These are phyloP conservation scores for Mortierella sp. DNA, from an alignment of 371 early-diverging fungal genomes.

Conservation along the genomic window DNA sequence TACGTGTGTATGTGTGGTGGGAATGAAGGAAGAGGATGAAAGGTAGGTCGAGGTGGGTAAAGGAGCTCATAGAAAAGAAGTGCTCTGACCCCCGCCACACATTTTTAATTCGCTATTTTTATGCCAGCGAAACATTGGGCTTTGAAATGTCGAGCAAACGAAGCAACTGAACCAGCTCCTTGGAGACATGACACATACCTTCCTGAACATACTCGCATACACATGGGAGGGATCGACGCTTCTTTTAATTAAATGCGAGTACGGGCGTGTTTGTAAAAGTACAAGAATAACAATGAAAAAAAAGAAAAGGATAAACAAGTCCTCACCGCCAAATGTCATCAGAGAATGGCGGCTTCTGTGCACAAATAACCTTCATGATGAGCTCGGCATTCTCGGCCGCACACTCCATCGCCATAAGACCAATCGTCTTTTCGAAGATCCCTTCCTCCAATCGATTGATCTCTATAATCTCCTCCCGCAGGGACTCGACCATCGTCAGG, in stretches of 20 bases:
- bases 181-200: not conserved
- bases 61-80: not conserved
- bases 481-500: slow-evolving; percentile 40
- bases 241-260: not conserved
- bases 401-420: slow-evolving; percentile 34
- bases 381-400: slow-evolving; percentile 37
- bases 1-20: not conserved
- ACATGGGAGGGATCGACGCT: not conserved
- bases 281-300: not conserved
- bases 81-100: not conserved
- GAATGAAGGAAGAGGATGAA: not conserved
- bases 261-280: not conserved
- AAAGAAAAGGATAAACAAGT: not conserved
- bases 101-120: slow-evolving; percentile 4
- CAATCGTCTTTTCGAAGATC: slow-evolving; percentile 49
- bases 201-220: not conserved
- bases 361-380: slow-evolving; percentile 50
- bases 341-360: slow-evolving; percentile 48
- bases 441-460: slow-evolving; percentile 47
- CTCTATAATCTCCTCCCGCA: slow-evolving; percentile 45
- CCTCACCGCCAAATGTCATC: slow-evolving; percentile 45
- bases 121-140: not conserved
- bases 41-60: not conserved
- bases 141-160: not conserved
- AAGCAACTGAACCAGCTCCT: not conserved